These are phyloP conservation scores for Castanea crenata DNA, from an alignment of 306 rosid genomes.

Conservation along the genomic window DNA sequence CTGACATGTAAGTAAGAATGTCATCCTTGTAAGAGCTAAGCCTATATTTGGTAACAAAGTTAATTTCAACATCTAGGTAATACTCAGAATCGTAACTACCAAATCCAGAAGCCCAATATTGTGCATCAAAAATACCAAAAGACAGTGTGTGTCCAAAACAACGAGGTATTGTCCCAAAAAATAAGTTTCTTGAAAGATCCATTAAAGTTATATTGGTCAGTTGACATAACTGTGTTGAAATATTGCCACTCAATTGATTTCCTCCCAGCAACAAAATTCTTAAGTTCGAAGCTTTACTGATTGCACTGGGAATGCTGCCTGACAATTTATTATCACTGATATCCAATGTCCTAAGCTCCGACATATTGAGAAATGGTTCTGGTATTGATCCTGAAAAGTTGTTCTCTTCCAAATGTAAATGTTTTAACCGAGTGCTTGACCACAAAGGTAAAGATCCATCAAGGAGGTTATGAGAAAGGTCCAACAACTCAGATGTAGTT, in stretches of 20 bases:
- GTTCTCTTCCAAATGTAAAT: background rate
- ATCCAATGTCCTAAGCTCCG: background rate
- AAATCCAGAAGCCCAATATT: rapidly evolving
- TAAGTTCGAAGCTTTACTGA: background rate
- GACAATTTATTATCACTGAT: background rate
- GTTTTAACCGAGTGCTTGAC: background rate
- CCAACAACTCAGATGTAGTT: too few relatives aligned
- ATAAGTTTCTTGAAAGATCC: too few relatives aligned
- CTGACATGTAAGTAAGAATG: background rate
- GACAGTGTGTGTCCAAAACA: background rate
- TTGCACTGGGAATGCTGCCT: background rate
- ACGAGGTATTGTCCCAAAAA: background rate
- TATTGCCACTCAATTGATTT: too few relatives aligned
- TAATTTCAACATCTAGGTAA: background rate
- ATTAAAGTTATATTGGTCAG: too few relatives aligned
- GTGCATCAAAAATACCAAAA: too few relatives aligned
- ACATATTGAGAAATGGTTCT: background rate
- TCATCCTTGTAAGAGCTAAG: background rate
- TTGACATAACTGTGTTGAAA: too few relatives aligned
- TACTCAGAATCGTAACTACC: too few relatives aligned
- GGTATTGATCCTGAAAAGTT: background rate
- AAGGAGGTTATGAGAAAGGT: too few relatives aligned
- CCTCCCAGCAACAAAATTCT: background rate
- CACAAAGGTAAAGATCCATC: background rate
- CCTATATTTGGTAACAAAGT: background rate